phyloP scores from a whole-genome alignment of 345 rosid species.

The Eutrema yunnanense region DNA sequence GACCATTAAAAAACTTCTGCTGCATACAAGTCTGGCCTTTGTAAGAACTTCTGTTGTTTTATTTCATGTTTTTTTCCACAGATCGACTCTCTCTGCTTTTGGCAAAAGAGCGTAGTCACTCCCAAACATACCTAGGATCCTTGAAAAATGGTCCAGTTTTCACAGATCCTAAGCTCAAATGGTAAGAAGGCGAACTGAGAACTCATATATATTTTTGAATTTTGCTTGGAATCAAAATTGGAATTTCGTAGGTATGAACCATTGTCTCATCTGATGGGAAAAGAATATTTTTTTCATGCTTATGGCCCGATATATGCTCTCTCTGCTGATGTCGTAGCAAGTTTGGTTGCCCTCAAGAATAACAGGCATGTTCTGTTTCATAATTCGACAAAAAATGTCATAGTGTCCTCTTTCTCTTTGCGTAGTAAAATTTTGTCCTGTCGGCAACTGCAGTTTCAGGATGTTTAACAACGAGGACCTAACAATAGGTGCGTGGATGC shows the following conservation, averaged over 20 bases:
- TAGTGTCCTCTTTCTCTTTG: background rate
- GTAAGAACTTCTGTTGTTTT: background rate
- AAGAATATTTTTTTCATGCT: conserved; percentile 82
- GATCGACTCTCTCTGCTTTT: conserved; percentile 73
- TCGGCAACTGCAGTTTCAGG: conserved; percentile 53
- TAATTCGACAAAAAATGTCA: background rate
- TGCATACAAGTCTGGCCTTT: background rate
- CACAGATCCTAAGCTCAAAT: conserved; percentile 78
- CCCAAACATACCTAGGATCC: conserved; percentile 86
- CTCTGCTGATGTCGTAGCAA: conserved; percentile 74
- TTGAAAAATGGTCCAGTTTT: conserved; percentile 88
- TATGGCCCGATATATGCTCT: conserved; percentile 93
- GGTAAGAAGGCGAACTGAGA: conserved; percentile 32
- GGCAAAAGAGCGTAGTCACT: conserved; percentile 69
- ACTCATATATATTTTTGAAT: background rate
- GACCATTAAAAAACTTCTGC: background rate
- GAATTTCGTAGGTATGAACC: conserved; percentile 95
- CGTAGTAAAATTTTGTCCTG: background rate
- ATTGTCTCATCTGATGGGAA: conserved; percentile 59
- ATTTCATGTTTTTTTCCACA: conserved; percentile 14
- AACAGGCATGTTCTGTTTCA: conserved; percentile 52
- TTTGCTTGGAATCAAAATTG: background rate
- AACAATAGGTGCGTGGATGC: conserved; percentile 97
- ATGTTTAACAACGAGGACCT: conserved; percentile 97
- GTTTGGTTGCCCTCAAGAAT: conserved; percentile 66